Evolutionary conservation across 2,329 filamentous ascomycete species (phyloP), one percentile per base, ranked within the genome.

Genomic region (Phyllosticta capitalensis): DNA sequence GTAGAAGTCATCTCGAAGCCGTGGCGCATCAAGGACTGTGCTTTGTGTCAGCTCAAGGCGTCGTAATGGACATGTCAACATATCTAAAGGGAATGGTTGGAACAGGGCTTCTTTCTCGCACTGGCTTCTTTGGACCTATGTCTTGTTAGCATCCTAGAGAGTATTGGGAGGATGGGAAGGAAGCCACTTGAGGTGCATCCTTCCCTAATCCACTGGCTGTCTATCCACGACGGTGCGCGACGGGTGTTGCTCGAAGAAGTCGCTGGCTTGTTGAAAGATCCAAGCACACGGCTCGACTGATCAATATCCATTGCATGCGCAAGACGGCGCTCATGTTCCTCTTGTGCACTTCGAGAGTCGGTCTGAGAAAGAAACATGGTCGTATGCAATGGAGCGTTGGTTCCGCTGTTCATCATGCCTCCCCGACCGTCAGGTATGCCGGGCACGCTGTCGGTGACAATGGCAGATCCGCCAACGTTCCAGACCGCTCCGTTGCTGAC

Each of bases 1-100:
- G 71, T 99, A 99, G 71, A 92, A 99, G 72, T 99, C 92, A 67
- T 97, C 91, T 60, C 90, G 85, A n/a, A 97, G 78, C 56, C 85
- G 83, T 2, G 92, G 91, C 9, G 92, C 92, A 74, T 96, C 90
- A 5, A 99, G 80, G 6, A 96, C 88, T 75, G 85, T 88, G 63
- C 9, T n/a, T 22, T 1, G 17, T 61, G 67, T 79, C 59, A 80
- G 69, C 51, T 58, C 28, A 58, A 53, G 26, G 38, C 12, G 17
- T 21, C 20, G 10, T 19, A 12, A 26, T n/a, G 28, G 48, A 24
- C 14, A 45, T n/a, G 60, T 52, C 12, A 54, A 75, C 81, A 71
- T 78, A 87, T 85, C 88, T 89, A 75, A 95, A 95, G 5, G 91
- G 89, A 19, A 88, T 81, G 7, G 81, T 79, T 45, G 90, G 88